These are phyloP conservation scores for Sungouiozyma intestinalis DNA, from an alignment of 805 yeast species.

Conservation along the genomic window DNA sequence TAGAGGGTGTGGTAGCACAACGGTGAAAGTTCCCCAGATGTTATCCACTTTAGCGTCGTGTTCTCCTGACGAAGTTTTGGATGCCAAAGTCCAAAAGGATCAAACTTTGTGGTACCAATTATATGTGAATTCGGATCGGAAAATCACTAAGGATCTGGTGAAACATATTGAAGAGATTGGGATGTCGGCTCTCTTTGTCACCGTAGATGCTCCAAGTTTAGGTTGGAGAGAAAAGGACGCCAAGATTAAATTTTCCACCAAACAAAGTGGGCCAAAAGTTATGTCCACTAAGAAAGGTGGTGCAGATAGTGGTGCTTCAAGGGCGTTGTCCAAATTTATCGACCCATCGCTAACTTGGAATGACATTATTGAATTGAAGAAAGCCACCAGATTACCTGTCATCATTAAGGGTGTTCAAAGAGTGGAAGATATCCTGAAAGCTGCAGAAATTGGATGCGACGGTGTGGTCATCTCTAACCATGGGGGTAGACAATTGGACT, in stretches of 20 bases:
- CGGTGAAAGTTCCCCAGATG: constrained; percentile 62
- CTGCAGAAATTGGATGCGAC: constrained; percentile 58
- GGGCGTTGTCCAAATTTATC: constrained; percentile 78
- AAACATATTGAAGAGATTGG: constrained; percentile 65
- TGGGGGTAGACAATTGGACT: constrained; percentile 85
- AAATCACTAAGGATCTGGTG: constrained; percentile 50
- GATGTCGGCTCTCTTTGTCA: constrained; percentile 71
- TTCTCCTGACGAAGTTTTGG: constrained; percentile 76
- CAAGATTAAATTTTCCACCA: constrained; percentile 47
- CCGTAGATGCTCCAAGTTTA: constrained; percentile 87
- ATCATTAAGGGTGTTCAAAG: constrained; percentile 79
- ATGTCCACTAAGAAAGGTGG: constrained; percentile 39
- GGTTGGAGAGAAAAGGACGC: constrained; percentile 88
- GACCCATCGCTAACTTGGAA: constrained; percentile 59
- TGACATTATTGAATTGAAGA: constrained; percentile 47
- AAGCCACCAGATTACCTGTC: constrained; percentile 53
- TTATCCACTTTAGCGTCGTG: constrained; percentile 86
- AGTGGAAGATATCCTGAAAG: constrained; percentile 64
- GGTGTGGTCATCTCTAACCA: constrained; percentile 84
- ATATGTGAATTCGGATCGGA: constrained; percentile 70
- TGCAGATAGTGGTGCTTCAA: constrained; percentile 74
- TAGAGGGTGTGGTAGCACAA: constrained; percentile 64
- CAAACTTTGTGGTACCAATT: constrained; percentile 87
- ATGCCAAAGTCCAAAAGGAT: constrained; percentile 43
- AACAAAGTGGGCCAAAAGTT: constrained; percentile 22